Evolutionary conservation across 306 rosid genomes (phyloP), one percentile per base, ranked within the genome.

Genomic region (Cicer chorassanicum): DNA sequence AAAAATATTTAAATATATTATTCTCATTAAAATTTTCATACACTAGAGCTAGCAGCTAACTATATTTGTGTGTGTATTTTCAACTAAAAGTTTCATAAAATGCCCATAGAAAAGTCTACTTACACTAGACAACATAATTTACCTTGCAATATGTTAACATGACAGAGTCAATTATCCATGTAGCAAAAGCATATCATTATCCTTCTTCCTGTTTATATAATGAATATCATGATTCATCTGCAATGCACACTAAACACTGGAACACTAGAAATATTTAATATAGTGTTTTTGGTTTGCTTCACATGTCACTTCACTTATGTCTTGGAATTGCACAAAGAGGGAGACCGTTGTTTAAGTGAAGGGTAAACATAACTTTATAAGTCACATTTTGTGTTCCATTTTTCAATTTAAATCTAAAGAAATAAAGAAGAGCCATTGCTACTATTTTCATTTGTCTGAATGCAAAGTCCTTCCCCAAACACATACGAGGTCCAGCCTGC

Each of bases 381-480:
- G 87, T 83, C 15, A 86, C 78, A 41, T 64, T 75, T 60, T 65
- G 76, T 0, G 80, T 60, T 36, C 76, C 88, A 78, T 86, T 84
- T 3, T 63, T 86, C 73, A 90, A 38, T 69, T 86, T 87, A 78
- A 92, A 88, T 60, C 43, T 81, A 70, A 90, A 92, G 84, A 80
- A 87, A 11, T 12, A 83, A 68, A 90, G 75, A 70, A 90, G 88
- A 43, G 96, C 54, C 49, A 83, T 80, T 6, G 91, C 81, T 36
- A 87, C 57, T 53, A 88, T 90, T 81, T 92, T 92, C 96, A 90
- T 92, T 81, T 90, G 94, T 73, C 85, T 86, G 75, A 88, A 89
- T 6, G 93, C 89, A 59, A 92, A 89, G 41, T 92, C 96, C 79
- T 87, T 92, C 48, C 97, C 92, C 16, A 90, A 85, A 53, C 96